phyloP scores from a whole-genome alignment of 2,329 filamentous ascomycete species.

The Talaromyces islandicus region DNA sequence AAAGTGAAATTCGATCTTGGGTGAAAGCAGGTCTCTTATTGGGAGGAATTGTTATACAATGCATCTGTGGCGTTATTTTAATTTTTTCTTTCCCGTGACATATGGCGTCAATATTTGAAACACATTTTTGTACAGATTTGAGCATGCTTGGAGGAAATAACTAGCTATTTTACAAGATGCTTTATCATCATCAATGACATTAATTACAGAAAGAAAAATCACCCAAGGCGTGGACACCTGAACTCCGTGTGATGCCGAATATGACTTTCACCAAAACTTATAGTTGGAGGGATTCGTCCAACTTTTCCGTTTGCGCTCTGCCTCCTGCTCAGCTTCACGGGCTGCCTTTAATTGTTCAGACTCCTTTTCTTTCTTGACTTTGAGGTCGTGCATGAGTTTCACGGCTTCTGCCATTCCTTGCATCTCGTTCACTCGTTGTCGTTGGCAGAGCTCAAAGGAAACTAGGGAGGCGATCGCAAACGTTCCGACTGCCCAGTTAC shows the following conservation, averaged over 20 bases:
- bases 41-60: neutral
- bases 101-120: conserved; percentile 11
- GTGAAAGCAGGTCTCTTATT: neutral
- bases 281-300: conserved; percentile 41
- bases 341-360: conserved; percentile 36
- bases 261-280: conserved; percentile 38
- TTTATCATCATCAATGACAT: conserved; percentile 1
- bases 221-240: conserved; percentile 13
- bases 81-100: neutral
- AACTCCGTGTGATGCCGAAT: conserved; percentile 25
- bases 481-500: conserved; percentile 78
- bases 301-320: conserved; percentile 33
- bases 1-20: conserved; percentile 35
- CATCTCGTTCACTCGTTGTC: conserved; percentile 65
- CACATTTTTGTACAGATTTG: neutral
- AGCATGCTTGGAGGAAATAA: conserved; percentile 12
- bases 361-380: conserved; percentile 56
- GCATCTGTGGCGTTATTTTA: neutral
- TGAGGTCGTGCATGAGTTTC: conserved; percentile 71
- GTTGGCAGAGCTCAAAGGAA: conserved; percentile 81
- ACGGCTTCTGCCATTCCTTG: conserved; percentile 80
- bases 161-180: conserved; percentile 12
- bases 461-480: conserved; percentile 65
- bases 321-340: conserved; percentile 34
- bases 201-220: conserved; percentile 7